Conservation (phyloP, 768 basidiomycete genomes). For the Daedaleopsis nitida region DNA sequence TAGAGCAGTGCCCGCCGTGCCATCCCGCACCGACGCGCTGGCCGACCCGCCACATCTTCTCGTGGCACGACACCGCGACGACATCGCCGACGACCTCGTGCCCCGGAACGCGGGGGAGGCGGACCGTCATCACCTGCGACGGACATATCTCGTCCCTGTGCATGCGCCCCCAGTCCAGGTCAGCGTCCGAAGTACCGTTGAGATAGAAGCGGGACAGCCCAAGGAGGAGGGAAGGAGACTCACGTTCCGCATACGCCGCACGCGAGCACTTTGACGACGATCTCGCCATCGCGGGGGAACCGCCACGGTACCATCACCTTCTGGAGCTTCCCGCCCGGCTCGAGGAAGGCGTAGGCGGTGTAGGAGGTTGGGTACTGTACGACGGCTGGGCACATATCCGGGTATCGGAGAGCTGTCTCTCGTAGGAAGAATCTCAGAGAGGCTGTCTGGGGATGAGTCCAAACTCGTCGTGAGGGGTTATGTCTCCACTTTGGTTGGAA, state of each 20-base stretch:
- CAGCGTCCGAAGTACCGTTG: neutral
- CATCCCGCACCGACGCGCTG: slow-evolving; percentile 34
- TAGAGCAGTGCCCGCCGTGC: slow-evolving; percentile 30
- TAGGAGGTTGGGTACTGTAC: slow-evolving; percentile 19
- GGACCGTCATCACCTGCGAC: slow-evolving; percentile 14
- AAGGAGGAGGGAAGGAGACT: slow-evolving; percentile 5
- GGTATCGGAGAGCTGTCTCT: neutral
- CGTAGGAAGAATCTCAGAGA: neutral
- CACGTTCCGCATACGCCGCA: slow-evolving; percentile 31
- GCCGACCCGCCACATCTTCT: slow-evolving; percentile 26
- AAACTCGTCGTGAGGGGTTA: neutral
- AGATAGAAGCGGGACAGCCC: neutral
- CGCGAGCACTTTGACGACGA: slow-evolving; percentile 31
- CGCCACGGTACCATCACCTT: slow-evolving; percentile 24
- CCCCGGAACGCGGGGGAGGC: slow-evolving; percentile 29
- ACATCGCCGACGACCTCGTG: slow-evolving; percentile 33
- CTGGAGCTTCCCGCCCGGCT: slow-evolving; percentile 25
- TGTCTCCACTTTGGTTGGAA: too few relatives aligned
- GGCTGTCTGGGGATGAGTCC: neutral
- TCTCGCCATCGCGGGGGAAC: slow-evolving; percentile 23
- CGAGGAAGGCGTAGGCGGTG: slow-evolving; percentile 26
- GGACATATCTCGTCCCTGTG: slow-evolving; percentile 24
- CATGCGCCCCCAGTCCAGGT: neutral
- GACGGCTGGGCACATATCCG: slow-evolving; percentile 9
- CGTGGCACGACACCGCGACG: slow-evolving; percentile 22